phyloP scores from a whole-genome alignment of 305 asterid genomes.

The Plantago coronopus region DNA sequence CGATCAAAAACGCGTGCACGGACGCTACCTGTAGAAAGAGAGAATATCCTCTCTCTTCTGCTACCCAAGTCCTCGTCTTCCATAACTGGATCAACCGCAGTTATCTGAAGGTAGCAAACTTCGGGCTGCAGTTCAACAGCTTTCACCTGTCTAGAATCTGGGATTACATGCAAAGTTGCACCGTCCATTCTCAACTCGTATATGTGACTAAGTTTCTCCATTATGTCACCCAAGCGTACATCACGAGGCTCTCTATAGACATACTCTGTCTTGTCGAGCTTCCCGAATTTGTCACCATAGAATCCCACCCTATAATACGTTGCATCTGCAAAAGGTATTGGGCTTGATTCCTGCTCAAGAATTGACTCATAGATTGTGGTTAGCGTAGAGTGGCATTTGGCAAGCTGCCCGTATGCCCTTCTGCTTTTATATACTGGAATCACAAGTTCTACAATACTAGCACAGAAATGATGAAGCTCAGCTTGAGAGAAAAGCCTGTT shows the following conservation, averaged over 20 bases:
- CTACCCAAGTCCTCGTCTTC: conserved; percentile 99
- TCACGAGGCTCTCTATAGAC: conserved; percentile 96
- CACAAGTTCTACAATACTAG: conserved; percentile 90
- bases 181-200: conserved; percentile 90
- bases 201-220: conserved; percentile 99
- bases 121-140: conserved; percentile 88
- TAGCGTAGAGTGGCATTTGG: conserved; percentile 93
- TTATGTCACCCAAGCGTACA: conserved; percentile 92
- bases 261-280: conserved; percentile 78
- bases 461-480: conserved; percentile 98
- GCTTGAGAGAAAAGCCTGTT: conserved; percentile 97
- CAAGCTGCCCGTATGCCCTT: conserved; percentile 87
- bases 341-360: conserved; percentile 98
- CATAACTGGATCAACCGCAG: conserved; percentile 98
- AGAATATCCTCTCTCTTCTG: conserved; percentile 89
- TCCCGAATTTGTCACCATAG: conserved; percentile 87
- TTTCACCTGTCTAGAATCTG: conserved; percentile 97
- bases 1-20: conserved; percentile 96
- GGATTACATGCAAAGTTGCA: conserved; percentile 84
- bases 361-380: conserved; percentile 92
- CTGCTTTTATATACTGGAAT: conserved; percentile 95
- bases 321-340: conserved; percentile 94
- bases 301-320: conserved; percentile 96
- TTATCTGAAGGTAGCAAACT: conserved; percentile 93
- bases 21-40: conserved; percentile 82